Base-by-base conservation (phyloP, 176 grass and related monocot species). In the Chrysopogon serrulatus region DNA sequence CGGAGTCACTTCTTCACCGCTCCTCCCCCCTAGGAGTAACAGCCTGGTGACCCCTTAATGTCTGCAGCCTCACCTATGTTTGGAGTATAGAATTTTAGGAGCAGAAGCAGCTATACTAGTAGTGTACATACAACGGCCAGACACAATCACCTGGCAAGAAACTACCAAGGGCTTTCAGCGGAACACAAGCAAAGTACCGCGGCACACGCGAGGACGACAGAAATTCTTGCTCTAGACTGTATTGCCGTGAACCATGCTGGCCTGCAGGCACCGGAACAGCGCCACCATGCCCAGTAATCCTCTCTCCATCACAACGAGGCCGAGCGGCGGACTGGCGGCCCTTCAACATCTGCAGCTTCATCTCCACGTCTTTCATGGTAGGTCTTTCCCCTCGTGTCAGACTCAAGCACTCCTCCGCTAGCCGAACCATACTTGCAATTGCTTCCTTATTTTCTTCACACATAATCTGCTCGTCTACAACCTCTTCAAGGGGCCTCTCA, bases 291-390 rank as follows among this genome's bases (percentile, higher is more conserved):
- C 34, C 18, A 56, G 17, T 49, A 18, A 8, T 17, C 35, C 21
- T 9, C 51, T 17, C 72, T 6, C 11, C 45, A 30, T 31, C 45
- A 66, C 61, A 1, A 24, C 24, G 34, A 40, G 43, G 4, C 3
- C 2, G 74, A 8, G 51, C 30, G 11, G 5, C 6, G 44, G 45
- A 18, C 18, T 53, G 23, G 4, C 37, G 28, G 30, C 17, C 51
- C 26, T 65, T 79, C 66, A 86, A 15, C 40, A 62, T 31, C n/a
- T 72, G 84, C 5, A 79, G 23, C 66, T 65, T 78, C 74, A 79
- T 71, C 74, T 85, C 83, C 37, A 85, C 83, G 4, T 85, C 74
- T 67, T 85, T 85, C 83, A 85, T 79, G 51, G 9, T 71, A 61
- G 83, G 83, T 14, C 83, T 60, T 14, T 78, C 48, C 12, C 54